These are phyloP conservation scores for Butyriboletus loyo DNA, from an alignment of 768 basidiomycete genomes.

Conservation along the genomic window DNA sequence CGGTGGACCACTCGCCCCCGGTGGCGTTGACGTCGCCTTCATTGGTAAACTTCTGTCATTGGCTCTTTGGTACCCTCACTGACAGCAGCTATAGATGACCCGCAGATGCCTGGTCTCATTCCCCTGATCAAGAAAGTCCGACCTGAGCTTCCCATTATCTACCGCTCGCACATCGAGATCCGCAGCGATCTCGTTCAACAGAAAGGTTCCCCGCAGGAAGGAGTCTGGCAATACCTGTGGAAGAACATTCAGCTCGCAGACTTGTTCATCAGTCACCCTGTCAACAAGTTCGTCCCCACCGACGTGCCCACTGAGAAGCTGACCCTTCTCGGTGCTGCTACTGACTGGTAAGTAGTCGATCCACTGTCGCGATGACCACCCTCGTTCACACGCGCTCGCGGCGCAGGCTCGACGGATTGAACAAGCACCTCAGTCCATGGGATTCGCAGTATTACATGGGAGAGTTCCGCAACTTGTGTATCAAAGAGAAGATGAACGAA, in stretches of 20 bases:
- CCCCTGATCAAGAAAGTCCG: constrained; percentile 85
- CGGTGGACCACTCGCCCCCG: constrained; percentile 78
- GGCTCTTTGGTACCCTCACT: constrained; percentile 3
- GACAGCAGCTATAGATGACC: constrained; percentile 55
- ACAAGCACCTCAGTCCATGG: constrained; percentile 82
- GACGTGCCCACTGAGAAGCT: constrained; percentile 74
- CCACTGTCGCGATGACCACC: constrained; percentile 5
- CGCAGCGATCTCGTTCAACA: constrained; percentile 83
- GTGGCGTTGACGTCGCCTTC: constrained; percentile 85
- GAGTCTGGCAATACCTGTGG: constrained; percentile 95
- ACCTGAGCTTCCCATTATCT: constrained; percentile 85
- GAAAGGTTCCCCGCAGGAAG: constrained; percentile 78
- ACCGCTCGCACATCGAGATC: constrained; percentile 94
- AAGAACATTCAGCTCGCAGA: constrained; percentile 88
- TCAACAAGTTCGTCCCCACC: constrained; percentile 89
- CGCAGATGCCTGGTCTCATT: constrained; percentile 93
- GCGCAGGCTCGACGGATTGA: constrained; percentile 83
- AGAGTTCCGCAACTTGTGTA: constrained; percentile 75
- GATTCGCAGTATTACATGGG: constrained; percentile 89
- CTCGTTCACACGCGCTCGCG: constrained; percentile 2
- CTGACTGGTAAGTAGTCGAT: constrained; percentile 64
- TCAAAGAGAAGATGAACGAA: constrained; percentile 77
- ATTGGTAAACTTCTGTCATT: constrained; percentile 52
- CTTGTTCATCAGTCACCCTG: constrained; percentile 92
- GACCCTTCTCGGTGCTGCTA: constrained; percentile 75